Conservation (phyloP, 1,284 basidiomycete genomes). For the Cerioporus squamosus region DNA sequence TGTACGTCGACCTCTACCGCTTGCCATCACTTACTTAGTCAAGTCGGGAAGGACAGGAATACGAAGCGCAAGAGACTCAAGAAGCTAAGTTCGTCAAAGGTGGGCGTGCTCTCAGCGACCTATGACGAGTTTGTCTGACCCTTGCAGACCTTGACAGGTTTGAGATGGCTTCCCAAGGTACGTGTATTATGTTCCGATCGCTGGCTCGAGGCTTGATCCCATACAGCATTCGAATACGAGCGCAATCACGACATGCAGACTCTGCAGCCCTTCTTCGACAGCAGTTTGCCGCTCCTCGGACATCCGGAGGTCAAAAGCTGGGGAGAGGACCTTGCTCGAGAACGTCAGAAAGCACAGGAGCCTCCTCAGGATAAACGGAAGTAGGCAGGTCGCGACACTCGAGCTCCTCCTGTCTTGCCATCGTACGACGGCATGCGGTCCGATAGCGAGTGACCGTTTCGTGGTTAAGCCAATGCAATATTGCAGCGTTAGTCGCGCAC, state of each 20-base stretch:
- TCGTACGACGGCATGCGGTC: no score
- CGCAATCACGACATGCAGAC: conserved; percentile 45
- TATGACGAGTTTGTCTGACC: background rate
- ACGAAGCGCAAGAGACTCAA: conserved; percentile 80
- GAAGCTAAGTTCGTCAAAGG: conserved; percentile 96
- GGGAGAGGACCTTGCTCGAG: conserved; percentile 68
- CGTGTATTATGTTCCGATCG: background rate
- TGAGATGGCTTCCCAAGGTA: conserved; percentile 89
- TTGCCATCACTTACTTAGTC: background rate
- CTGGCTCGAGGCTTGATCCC: background rate
- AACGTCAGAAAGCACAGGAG: conserved; percentile 41
- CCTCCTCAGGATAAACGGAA: background rate
- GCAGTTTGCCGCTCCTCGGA: conserved; percentile 70
- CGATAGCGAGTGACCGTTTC: no score
- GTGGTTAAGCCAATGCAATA: no score
- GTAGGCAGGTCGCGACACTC: no score
- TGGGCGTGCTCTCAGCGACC: conserved; percentile 27
- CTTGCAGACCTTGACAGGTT: conserved; percentile 82
- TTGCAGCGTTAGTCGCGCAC: no score
- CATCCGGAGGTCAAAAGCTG: conserved; percentile 81
- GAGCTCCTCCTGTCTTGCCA: no score
- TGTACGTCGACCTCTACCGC: conserved; percentile 43
- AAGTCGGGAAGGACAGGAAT: conserved; percentile 63
- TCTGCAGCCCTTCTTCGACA: conserved; percentile 78
- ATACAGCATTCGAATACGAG: conserved; percentile 75